Percentiles rank a stretch among this genome's conserved stretches.
Conservation (phyloP, 1,139 yeast genomes). For the Saccharomyces pastorianus region DNA sequence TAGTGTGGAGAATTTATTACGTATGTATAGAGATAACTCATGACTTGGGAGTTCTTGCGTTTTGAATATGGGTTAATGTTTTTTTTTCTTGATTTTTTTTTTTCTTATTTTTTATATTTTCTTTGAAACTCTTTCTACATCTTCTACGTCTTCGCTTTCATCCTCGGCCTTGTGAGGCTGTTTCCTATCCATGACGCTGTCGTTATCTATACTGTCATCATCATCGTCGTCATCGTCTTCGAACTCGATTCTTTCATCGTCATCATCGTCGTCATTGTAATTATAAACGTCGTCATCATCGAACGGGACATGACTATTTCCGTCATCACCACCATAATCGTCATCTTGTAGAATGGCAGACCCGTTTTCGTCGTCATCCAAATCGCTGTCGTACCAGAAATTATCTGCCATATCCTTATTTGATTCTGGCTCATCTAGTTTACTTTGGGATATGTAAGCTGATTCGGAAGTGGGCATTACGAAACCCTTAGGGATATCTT, state of each 20-base stretch:
- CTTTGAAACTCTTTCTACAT: slow-evolving; percentile 40
- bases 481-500: slow-evolving; percentile 80
- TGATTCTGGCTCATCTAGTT: neutral
- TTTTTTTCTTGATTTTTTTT: neutral
- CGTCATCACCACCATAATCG: slow-evolving; percentile 11
- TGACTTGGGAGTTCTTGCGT: neutral
- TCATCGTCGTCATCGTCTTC: slow-evolving; percentile 32
- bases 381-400: slow-evolving; percentile 73
- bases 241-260: slow-evolving; percentile 28
- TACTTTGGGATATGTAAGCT: slow-evolving; percentile 40
- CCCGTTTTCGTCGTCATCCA: slow-evolving; percentile 25
- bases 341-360: slow-evolving; percentile 26
- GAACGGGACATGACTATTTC: slow-evolving; percentile 21
- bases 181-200: slow-evolving; percentile 32
- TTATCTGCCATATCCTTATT: slow-evolving; percentile 72
- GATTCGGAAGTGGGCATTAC: slow-evolving; percentile 59
- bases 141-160: slow-evolving; percentile 43
- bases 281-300: slow-evolving; percentile 30
- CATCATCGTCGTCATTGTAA: slow-evolving; percentile 24
- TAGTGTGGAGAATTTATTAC: no score
- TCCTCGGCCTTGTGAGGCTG: slow-evolving; percentile 37
- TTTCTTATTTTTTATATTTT: slow-evolving; percentile 5
- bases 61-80: neutral
- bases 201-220: slow-evolving; percentile 31
- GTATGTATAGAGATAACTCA: no score